phyloP scores from a whole-genome alignment of 2,329 filamentous ascomycete genomes.

The Botrytis squamosa region DNA sequence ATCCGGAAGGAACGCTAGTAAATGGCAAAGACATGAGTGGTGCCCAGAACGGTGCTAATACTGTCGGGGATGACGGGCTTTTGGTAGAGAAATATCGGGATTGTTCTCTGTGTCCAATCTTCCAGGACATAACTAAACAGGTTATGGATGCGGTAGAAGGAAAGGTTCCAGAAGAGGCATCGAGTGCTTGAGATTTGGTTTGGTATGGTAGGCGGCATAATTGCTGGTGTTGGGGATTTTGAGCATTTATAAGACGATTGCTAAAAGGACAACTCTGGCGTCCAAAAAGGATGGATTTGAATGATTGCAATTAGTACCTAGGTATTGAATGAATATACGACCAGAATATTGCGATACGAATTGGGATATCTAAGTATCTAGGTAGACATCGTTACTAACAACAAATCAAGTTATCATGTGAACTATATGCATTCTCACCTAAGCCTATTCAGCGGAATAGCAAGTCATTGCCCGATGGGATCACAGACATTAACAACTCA shows the following conservation, averaged over 20 bases:
- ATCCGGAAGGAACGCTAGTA: constrained; percentile 66
- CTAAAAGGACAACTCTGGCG: neutral
- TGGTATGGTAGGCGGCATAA: neutral
- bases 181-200: neutral
- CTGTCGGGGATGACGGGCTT: constrained; percentile 40
- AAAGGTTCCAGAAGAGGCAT: neutral
- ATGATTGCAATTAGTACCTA: neutral
- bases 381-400: neutral
- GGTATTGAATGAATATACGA: neutral
- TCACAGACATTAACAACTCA: neutral
- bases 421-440: neutral
- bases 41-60: constrained; percentile 35
- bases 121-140: constrained; percentile 60
- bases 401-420: neutral
- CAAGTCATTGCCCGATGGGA: neutral
- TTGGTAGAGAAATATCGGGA: constrained; percentile 70
- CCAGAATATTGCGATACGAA: neutral
- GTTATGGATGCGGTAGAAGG: constrained; percentile 43
- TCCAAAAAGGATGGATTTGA: neutral
- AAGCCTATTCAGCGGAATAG: neutral
- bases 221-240: constrained; percentile 10
- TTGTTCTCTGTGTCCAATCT: constrained; percentile 70
- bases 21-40: constrained; percentile 53
- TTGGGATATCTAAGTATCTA: neutral
- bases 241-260: neutral